phyloP scores from a whole-genome alignment of 768 basidiomycete genomes.

The Thelephora aurantiotincta region DNA sequence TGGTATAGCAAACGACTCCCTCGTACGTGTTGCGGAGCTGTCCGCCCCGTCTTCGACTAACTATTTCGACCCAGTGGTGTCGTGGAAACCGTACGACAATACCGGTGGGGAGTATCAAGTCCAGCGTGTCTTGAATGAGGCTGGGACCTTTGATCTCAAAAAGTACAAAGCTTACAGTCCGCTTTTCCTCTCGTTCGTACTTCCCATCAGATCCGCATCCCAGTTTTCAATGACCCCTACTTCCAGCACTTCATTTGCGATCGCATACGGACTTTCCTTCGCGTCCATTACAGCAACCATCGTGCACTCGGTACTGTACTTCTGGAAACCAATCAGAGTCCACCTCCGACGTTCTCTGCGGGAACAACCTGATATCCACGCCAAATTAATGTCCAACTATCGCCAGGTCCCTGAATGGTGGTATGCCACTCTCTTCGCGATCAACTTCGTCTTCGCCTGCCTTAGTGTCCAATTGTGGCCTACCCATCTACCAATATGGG shows the following conservation, averaged over 20 bases:
- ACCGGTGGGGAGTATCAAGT: constrained; percentile 27
- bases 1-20: constrained; percentile 23
- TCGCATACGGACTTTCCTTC: constrained; percentile 28
- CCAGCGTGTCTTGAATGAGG: constrained; percentile 21
- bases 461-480: constrained; percentile 50
- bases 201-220: constrained; percentile 43
- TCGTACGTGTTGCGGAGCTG: constrained; percentile 12
- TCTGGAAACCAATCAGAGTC: constrained; percentile 26
- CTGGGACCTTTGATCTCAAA: constrained; percentile 20
- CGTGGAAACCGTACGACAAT: constrained; percentile 28
- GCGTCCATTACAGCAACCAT: constrained; percentile 31
- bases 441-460: constrained; percentile 48
- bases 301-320: constrained; percentile 31
- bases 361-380: constrained; percentile 38
- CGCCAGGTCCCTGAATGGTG: constrained; percentile 39
- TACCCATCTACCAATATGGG: constrained; percentile 58
- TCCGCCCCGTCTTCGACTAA: not conserved
- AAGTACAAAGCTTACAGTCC: constrained; percentile 29
- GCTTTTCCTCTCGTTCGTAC: constrained; percentile 31
- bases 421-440: constrained; percentile 28
- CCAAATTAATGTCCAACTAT: constrained; percentile 31
- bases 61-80: constrained; percentile 13
- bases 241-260: constrained; percentile 20
- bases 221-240: constrained; percentile 14
- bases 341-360: constrained; percentile 28